Conservation (phyloP, 805 yeast genomes). For the Grigorovia yakushimaensis region DNA sequence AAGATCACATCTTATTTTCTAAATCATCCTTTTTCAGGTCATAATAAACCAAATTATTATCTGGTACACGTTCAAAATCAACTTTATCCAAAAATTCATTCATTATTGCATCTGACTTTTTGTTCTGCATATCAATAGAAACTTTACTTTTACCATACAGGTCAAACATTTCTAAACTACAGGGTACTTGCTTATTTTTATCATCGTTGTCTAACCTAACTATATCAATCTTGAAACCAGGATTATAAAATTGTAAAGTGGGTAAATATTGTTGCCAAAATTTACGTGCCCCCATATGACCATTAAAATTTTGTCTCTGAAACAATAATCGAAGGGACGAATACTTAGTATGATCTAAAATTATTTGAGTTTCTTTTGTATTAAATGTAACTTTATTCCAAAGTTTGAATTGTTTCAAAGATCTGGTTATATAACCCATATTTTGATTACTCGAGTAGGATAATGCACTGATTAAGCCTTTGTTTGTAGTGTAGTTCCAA, state of each 20-base stretch:
- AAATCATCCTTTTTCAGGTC: constrained; percentile 1
- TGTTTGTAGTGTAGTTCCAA: too few relatives aligned
- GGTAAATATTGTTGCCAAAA: constrained; percentile 74
- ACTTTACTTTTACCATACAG: constrained; percentile 15
- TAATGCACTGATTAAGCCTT: background rate
- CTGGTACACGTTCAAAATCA: constrained; percentile 43
- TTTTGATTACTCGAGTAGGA: background rate
- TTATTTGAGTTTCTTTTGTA: constrained; percentile 23
- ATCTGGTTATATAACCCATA: constrained; percentile 17
- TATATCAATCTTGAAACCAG: constrained; percentile 53
- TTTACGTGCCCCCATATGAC: constrained; percentile 58
- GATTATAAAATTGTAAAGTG: constrained; percentile 74
- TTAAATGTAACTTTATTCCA: constrained; percentile 21
- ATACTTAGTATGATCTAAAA: constrained; percentile 17
- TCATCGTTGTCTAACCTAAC: constrained; percentile 37
- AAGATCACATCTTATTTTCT: background rate
- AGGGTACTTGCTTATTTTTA: constrained; percentile 22
- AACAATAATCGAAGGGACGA: constrained; percentile 42
- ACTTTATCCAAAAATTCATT: constrained; percentile 42
- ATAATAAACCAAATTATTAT: constrained; percentile 29
- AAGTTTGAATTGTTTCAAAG: constrained; percentile 19
- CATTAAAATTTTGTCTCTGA: constrained; percentile 38
- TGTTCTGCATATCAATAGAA: constrained; percentile 45
- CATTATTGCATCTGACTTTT: constrained; percentile 44
- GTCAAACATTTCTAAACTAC: constrained; percentile 16